Percentiles rank a stretch among this genome's conserved stretches.
These are phyloP conservation scores for Solanum bulbocastanum DNA, from an alignment of 257 asterid genomes.

Conservation along the genomic window DNA sequence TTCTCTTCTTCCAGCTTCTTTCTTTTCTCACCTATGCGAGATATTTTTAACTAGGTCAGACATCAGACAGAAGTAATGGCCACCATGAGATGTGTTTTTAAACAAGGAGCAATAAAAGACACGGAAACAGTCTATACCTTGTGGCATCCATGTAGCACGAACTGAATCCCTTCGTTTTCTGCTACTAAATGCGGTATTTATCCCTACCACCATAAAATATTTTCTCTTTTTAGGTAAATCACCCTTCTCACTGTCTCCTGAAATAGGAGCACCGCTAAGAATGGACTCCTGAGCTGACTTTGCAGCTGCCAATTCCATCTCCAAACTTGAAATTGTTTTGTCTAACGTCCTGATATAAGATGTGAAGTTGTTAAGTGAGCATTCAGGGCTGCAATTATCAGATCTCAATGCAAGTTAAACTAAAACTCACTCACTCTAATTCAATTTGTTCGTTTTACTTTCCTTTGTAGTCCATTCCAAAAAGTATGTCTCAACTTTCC, in stretches of 20 bases:
- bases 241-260: constrained; percentile 31
- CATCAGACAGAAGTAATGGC: not conserved
- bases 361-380: not conserved
- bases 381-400: not conserved
- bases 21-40: constrained; percentile 46
- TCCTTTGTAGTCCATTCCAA: not conserved
- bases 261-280: constrained; percentile 55
- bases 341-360: constrained; percentile 47
- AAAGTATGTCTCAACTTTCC: not conserved
- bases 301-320: constrained; percentile 81
- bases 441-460: not conserved
- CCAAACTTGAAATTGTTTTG: constrained; percentile 65
- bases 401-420: not conserved
- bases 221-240: constrained; percentile 34
- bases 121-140: constrained; percentile 31
- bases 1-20: constrained; percentile 59
- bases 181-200: constrained; percentile 93
- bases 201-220: constrained; percentile 68
- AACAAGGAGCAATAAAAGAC: not conserved
- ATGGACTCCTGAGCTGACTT: constrained; percentile 71
- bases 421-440: not conserved
- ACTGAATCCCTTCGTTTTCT: constrained; percentile 81
- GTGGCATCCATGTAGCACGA: constrained; percentile 96
- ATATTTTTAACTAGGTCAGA: not conserved
- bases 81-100: not conserved